Percentiles rank a stretch among this genome's conserved stretches.
These are phyloP conservation scores for Cladosporium sp. DNA, from an alignment of 2,329 filamentous ascomycete species.

Conservation along the genomic window DNA sequence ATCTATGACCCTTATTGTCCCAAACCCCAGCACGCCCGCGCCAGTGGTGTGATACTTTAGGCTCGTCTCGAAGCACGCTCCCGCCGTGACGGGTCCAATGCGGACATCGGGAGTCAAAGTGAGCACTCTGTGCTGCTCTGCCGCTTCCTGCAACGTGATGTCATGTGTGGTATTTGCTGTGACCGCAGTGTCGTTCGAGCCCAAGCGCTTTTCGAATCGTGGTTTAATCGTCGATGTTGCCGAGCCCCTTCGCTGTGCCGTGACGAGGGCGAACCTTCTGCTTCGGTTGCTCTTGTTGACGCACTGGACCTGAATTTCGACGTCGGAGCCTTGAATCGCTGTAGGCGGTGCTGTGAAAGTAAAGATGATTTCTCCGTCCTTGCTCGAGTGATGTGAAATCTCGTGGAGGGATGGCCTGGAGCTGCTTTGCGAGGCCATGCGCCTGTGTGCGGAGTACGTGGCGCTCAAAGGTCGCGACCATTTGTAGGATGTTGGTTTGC, in stretches of 20 bases:
- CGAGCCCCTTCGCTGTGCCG: slow-evolving; percentile 29
- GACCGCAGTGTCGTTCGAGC: slow-evolving; percentile 13
- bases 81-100: slow-evolving; percentile 67
- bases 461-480: slow-evolving; percentile 25
- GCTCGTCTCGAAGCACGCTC: slow-evolving; percentile 69
- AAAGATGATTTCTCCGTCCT: slow-evolving; percentile 60
- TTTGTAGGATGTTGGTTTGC: slow-evolving; percentile 19
- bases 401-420: slow-evolving; percentile 5
- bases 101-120: slow-evolving; percentile 71
- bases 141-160: slow-evolving; percentile 30
- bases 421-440: slow-evolving; percentile 3
- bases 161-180: slow-evolving; percentile 18
- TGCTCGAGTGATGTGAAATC: slow-evolving; percentile 15
- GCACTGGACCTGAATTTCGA: slow-evolving; percentile 70
- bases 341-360: slow-evolving; percentile 63
- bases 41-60: slow-evolving; percentile 66
- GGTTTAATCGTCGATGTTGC: neutral
- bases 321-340: slow-evolving; percentile 61
- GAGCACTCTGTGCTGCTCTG: slow-evolving; percentile 65
- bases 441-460: neutral
- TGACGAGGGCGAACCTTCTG: slow-evolving; percentile 67
- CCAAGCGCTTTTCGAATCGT: slow-evolving; percentile 1
- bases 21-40: slow-evolving; percentile 64
- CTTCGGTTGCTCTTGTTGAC: slow-evolving; percentile 63
- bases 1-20: slow-evolving; percentile 70